Evolutionary conservation across 2,329 filamentous ascomycete species (phyloP).

Genomic region (Beauveria pseudobassiana): DNA sequence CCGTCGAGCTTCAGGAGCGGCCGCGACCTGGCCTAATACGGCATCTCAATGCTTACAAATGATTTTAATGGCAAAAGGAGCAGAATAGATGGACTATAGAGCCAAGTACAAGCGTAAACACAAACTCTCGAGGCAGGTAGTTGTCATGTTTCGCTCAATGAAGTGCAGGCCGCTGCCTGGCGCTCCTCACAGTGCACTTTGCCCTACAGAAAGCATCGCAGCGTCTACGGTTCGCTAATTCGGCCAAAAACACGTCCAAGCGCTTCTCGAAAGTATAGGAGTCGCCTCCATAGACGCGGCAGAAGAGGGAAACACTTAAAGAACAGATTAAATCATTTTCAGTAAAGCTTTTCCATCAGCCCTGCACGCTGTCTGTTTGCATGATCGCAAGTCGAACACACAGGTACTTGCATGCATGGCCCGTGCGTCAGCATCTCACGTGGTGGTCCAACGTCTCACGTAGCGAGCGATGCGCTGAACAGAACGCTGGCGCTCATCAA

Average conservation of each 20-base stretch:
- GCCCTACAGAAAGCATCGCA: neutral
- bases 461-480: neutral
- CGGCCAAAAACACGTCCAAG: neutral
- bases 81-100: too few species aligned
- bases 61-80: too few species aligned
- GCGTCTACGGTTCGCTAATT: neutral
- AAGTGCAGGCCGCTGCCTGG: neutral
- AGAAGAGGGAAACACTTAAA: neutral
- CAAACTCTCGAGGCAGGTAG: neutral
- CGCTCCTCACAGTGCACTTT: neutral
- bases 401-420: neutral
- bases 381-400: neutral
- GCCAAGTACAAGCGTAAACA: neutral
- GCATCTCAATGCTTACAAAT: too few species aligned
- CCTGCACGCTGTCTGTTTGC: neutral
- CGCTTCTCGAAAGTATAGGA: neutral
- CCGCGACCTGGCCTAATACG: neutral
- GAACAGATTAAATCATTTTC: neutral
- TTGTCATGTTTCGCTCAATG: neutral
- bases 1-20: neutral
- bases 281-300: neutral
- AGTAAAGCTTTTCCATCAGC: too few species aligned
- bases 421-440: slow-evolving; percentile 10
- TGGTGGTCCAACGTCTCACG: slow-evolving; percentile 8
- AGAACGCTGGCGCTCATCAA: slow-evolving; percentile 3